Percentiles rank a stretch among this genome's conserved stretches.
Evolutionary conservation across 2,329 filamentous ascomycete genomes (phyloP).

Genomic region (Xylariomycetidae sp.): DNA sequence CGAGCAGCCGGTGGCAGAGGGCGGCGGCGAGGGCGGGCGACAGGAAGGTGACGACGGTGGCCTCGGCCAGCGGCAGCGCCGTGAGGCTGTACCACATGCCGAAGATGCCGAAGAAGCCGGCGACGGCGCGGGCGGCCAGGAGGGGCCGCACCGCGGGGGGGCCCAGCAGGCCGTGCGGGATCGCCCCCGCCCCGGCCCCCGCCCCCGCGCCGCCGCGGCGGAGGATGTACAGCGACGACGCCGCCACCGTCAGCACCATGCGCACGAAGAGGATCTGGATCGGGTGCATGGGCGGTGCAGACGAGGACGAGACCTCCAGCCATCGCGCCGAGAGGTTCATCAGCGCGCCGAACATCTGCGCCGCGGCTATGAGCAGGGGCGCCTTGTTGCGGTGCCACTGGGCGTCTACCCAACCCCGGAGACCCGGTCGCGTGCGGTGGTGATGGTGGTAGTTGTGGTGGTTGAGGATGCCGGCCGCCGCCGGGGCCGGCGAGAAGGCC

Average conservation of each 20-base stretch:
- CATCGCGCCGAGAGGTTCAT: constrained; percentile 82
- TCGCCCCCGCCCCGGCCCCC: constrained; percentile 31
- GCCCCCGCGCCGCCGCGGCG: constrained; percentile 46
- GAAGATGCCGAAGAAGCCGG: constrained; percentile 73
- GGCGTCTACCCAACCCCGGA: constrained; percentile 9
- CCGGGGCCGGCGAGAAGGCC: constrained; percentile 5
- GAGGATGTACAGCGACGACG: constrained; percentile 69
- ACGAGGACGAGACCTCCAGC: constrained; percentile 50
- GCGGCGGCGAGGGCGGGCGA: constrained; percentile 84
- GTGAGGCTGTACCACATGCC: constrained; percentile 63
- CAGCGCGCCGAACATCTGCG: constrained; percentile 74
- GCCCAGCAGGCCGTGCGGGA: constrained; percentile 56
- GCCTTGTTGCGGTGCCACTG: constrained; percentile 56
- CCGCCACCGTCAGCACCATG: constrained; percentile 66
- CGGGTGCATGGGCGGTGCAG: constrained; percentile 54
- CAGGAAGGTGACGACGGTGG: constrained; percentile 8
- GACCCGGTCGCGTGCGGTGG: background rate
- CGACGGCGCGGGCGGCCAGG: constrained; percentile 58
- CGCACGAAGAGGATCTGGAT: constrained; percentile 79
- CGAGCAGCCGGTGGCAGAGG: constrained; percentile 69
- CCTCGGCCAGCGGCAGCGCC: constrained; percentile 47
- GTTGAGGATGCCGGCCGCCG: constrained; percentile 4
- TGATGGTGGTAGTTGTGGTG: too few species aligned
- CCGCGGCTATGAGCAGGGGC: constrained; percentile 63
- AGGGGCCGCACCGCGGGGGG: constrained; percentile 59